phyloP scores from a whole-genome alignment of 148 eudicot genomes.

The Rhododendron kiyosumense region DNA sequence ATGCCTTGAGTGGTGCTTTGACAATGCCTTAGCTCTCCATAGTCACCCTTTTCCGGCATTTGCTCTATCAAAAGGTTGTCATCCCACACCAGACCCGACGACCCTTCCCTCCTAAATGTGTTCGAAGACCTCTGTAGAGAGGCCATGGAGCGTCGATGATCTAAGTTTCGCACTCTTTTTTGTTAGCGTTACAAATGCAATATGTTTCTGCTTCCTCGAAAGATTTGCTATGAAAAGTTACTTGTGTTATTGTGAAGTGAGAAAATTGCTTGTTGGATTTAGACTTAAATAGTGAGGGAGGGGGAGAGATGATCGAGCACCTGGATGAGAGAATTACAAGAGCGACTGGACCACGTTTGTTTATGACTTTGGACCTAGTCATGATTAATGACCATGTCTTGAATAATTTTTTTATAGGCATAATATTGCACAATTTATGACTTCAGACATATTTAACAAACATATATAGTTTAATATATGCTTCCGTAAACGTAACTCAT shows the following conservation, averaged over 20 bases:
- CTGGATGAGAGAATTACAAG: background rate
- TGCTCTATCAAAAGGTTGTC: slow-evolving; percentile 1
- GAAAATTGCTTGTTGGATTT: background rate
- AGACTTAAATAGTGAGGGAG: background rate
- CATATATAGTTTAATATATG: background rate
- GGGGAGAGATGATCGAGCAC: background rate
- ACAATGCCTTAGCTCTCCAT: slow-evolving; percentile 3
- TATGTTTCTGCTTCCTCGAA: background rate
- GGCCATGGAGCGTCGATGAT: background rate
- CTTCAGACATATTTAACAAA: background rate
- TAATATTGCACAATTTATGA: background rate
- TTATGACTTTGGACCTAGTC: background rate
- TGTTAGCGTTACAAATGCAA: background rate
- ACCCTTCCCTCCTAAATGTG: slow-evolving; percentile 19
- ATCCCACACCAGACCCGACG: slow-evolving; percentile 17
- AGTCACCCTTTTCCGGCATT: background rate
- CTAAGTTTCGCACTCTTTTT: background rate
- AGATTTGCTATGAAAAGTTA: background rate
- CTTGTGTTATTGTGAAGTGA: background rate
- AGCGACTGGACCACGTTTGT: background rate
- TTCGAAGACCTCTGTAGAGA: slow-evolving; percentile 14
- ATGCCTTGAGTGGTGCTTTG: background rate
- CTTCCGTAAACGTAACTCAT: background rate
- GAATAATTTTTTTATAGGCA: background rate
- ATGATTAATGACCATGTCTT: background rate